Percentiles rank a stretch among this genome's conserved stretches.
Evolutionary conservation across 345 rosid genomes (phyloP).

Genomic region (Populus euphratica): DNA sequence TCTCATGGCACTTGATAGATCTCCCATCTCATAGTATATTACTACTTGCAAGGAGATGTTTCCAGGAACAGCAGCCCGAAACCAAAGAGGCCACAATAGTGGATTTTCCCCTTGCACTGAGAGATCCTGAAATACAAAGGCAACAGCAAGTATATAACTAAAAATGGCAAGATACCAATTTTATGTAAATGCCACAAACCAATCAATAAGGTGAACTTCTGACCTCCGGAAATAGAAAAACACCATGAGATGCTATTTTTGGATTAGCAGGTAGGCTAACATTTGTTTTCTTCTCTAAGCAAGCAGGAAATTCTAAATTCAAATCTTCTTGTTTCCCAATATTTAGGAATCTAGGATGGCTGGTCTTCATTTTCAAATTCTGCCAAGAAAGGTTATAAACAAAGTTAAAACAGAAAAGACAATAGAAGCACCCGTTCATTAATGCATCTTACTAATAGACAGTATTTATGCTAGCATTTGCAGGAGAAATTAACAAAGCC

Average conservation of each 20-base stretch:
- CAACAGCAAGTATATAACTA: slow-evolving; percentile 14
- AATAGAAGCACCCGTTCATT: background rate
- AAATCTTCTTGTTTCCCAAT: slow-evolving; percentile 52
- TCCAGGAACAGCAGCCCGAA: slow-evolving; percentile 93
- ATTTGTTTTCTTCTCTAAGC: slow-evolving; percentile 54
- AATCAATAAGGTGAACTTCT: slow-evolving; percentile 25
- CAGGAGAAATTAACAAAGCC: slow-evolving; percentile 8
- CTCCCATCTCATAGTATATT: slow-evolving; percentile 83
- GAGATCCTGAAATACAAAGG: slow-evolving; percentile 50
- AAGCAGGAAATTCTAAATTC: slow-evolving; percentile 53
- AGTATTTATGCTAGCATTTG: background rate
- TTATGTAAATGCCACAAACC: slow-evolving; percentile 6
- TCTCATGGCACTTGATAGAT: slow-evolving; percentile 64
- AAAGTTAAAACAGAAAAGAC: slow-evolving; percentile 2
- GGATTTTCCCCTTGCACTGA: slow-evolving; percentile 50
- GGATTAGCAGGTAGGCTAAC: slow-evolving; percentile 24
- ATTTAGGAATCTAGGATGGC: slow-evolving; percentile 69
- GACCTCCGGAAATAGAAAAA: slow-evolving; percentile 85
- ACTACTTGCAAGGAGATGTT: slow-evolving; percentile 52
- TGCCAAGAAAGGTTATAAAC: slow-evolving; percentile 31
- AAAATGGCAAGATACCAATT: slow-evolving; percentile 16
- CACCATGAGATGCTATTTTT: slow-evolving; percentile 33
- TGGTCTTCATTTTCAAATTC: slow-evolving; percentile 94
- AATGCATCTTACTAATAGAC: slow-evolving; percentile 11
- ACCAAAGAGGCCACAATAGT: slow-evolving; percentile 88